phyloP scores from a whole-genome alignment of 2,329 filamentous ascomycete genomes.

The Claviceps arundinis region DNA sequence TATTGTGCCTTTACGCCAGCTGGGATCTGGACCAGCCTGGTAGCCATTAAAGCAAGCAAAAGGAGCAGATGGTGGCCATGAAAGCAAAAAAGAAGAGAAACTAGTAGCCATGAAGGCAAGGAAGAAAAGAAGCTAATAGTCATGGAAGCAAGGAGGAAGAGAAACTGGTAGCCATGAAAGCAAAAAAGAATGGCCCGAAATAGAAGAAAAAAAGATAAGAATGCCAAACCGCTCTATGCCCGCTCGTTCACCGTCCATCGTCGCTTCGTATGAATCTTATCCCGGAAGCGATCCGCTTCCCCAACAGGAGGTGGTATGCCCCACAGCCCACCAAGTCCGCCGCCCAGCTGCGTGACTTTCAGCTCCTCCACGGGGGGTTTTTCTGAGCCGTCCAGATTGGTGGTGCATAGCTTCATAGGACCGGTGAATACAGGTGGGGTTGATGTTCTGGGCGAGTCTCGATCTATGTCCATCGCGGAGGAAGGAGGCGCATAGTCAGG shows the following conservation, averaged over 20 bases:
- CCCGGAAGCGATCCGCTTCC: conserved; percentile 32
- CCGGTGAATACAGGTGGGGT: conserved; percentile 19
- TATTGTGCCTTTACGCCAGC: no score
- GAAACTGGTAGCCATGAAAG: neutral
- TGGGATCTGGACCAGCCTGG: no score
- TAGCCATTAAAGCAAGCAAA: no score
- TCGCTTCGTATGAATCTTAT: conserved; percentile 34
- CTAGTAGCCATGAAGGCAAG: no score
- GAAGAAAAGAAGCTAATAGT: neutral
- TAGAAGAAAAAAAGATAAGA: neutral
- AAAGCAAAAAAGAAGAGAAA: no score
- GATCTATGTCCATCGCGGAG: conserved; percentile 3
- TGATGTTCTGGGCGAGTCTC: conserved; percentile 5
- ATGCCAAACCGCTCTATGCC: conserved; percentile 6
- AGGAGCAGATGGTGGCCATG: no score
- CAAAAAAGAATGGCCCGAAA: no score
- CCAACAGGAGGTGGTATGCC: conserved; percentile 29
- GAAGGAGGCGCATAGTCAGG: neutral
- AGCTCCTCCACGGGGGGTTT: conserved; percentile 17
- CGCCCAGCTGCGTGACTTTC: conserved; percentile 22
- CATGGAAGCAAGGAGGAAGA: neutral
- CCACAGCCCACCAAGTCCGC: conserved; percentile 30
- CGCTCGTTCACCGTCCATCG: conserved; percentile 44
- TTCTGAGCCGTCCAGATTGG: conserved; percentile 15
- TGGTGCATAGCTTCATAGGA: conserved; percentile 24